Conservation (phyloP, 352 stramenopile genomes). For the Globisporangium ultimum region DNA sequence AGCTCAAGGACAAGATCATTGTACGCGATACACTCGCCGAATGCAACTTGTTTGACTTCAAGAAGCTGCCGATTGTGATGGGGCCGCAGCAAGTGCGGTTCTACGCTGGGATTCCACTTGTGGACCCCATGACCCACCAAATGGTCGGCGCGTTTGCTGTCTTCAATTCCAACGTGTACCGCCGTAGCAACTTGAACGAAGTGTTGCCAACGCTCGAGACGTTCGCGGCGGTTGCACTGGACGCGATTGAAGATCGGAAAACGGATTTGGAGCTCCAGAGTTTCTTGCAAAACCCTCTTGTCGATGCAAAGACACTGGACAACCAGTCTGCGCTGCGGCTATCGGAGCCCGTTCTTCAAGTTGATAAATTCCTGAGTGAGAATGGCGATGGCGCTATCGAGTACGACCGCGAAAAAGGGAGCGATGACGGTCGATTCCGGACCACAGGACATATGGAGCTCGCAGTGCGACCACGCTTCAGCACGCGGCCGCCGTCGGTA, state of each 20-base stretch:
- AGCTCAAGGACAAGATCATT: slow-evolving; percentile 33
- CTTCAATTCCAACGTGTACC: slow-evolving; percentile 47
- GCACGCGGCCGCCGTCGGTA: slow-evolving; percentile 1
- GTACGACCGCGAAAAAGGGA: slow-evolving; percentile 17
- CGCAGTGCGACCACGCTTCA: slow-evolving; percentile 6
- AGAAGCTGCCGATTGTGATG: slow-evolving; percentile 59
- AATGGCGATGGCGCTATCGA: slow-evolving; percentile 17
- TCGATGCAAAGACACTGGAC: slow-evolving; percentile 25
- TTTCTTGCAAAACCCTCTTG: slow-evolving; percentile 50
- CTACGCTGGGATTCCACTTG: slow-evolving; percentile 64
- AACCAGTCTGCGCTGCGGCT: slow-evolving; percentile 13
- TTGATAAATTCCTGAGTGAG: slow-evolving; percentile 23
- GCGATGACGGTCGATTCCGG: neutral
- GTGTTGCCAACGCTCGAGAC: slow-evolving; percentile 36
- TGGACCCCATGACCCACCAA: slow-evolving; percentile 30
- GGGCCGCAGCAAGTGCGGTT: slow-evolving; percentile 67
- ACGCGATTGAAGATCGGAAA: slow-evolving; percentile 36
- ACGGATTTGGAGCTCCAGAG: slow-evolving; percentile 45
- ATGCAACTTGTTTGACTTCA: slow-evolving; percentile 42
- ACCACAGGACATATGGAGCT: neutral
- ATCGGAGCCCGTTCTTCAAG: slow-evolving; percentile 39
- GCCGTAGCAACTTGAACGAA: slow-evolving; percentile 33
- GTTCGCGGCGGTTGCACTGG: slow-evolving; percentile 30
- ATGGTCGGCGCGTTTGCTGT: slow-evolving; percentile 60
- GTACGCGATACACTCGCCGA: slow-evolving; percentile 41